phyloP scores from a whole-genome alignment of 345 rosid species.

The Lepidium africanum region DNA sequence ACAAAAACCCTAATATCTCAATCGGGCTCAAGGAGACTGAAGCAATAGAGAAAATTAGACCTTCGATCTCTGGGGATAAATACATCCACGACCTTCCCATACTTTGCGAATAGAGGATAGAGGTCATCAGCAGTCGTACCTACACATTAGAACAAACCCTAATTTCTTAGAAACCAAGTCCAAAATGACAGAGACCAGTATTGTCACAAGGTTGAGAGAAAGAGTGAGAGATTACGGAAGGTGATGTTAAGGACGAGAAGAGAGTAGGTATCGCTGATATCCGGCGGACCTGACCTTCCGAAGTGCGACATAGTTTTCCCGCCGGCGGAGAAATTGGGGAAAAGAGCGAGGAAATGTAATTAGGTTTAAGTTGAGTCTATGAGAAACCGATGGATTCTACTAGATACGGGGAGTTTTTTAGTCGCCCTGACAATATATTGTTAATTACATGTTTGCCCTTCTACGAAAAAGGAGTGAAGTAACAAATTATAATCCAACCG shows the following conservation, averaged over 20 bases:
- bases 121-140: constrained; percentile 87
- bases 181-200: neutral
- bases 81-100: constrained; percentile 82
- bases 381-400: neutral
- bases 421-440: neutral
- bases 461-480: neutral
- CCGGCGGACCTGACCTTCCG: constrained; percentile 77
- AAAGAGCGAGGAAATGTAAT: neutral
- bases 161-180: neutral
- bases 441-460: constrained; percentile 2
- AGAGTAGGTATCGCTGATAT: constrained; percentile 62
- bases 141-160: constrained; percentile 11
- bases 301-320: constrained; percentile 59
- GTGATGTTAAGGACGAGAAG: constrained; percentile 83
- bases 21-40: neutral
- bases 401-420: neutral
- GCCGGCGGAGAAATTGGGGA: neutral
- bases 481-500: neutral
- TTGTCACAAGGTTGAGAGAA: neutral
- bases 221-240: constrained; percentile 44
- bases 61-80: constrained; percentile 86
- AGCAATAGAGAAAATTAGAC: constrained; percentile 17
- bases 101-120: constrained; percentile 78
- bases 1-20: neutral
- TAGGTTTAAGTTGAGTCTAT: constrained; percentile 10